phyloP scores from a whole-genome alignment of 768 basidiomycete species.

The Mycena sanguinolenta region DNA sequence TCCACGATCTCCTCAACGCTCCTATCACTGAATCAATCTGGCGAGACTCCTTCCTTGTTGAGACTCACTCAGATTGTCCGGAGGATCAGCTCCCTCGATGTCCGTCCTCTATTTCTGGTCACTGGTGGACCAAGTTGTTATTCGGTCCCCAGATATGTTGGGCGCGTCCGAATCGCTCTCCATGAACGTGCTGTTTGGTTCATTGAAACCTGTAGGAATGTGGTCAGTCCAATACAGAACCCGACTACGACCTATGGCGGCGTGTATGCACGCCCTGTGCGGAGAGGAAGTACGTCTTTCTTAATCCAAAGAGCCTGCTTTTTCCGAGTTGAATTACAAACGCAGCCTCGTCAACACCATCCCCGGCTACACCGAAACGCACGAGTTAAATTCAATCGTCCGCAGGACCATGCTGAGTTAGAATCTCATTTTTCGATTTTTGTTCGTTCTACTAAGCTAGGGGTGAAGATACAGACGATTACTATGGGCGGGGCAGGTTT shows the following conservation, averaged over 20 bases:
- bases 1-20: conserved; percentile 10
- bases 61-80: neutral
- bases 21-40: conserved; percentile 16
- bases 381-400: neutral
- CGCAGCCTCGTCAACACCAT: neutral
- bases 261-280: neutral
- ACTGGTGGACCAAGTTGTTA: conserved; percentile 21
- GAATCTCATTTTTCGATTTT: neutral
- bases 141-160: conserved; percentile 23
- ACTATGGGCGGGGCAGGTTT: neutral
- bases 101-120: conserved; percentile 4
- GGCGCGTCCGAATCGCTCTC: neutral
- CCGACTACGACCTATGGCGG: neutral
- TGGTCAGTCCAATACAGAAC: neutral
- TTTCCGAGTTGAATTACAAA: no score
- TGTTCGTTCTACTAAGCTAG: neutral
- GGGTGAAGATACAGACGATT: neutral
- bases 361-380: neutral
- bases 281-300: conserved; percentile 5
- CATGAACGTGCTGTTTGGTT: neutral
- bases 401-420: neutral
- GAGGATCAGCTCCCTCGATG: neutral
- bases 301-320: neutral
- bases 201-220: conserved; percentile 3
- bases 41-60: conserved; percentile 18